These are phyloP conservation scores for Hordeum pubiflorum DNA, from an alignment of 202 grass and related monocot species.

Conservation along the genomic window DNA sequence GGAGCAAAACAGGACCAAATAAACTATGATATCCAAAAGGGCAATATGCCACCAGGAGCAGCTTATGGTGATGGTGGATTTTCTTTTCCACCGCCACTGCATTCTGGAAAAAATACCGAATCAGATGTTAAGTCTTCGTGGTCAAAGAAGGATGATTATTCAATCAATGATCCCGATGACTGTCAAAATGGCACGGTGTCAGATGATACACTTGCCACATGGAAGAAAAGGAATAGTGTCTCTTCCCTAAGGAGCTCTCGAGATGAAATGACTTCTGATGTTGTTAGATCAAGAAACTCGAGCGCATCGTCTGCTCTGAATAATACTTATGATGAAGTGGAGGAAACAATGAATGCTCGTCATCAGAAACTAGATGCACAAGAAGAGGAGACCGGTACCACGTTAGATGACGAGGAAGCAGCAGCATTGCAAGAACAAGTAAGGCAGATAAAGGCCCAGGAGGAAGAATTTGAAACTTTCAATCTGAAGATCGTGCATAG, in stretches of 20 bases:
- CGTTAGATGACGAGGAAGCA: conserved; percentile 90
- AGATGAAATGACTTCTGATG: conserved; percentile 76
- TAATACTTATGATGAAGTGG: conserved; percentile 54
- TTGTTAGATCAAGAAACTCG: conserved; percentile 69
- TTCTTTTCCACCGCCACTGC: conserved; percentile 73
- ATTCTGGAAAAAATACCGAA: conserved; percentile 44
- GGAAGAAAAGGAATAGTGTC: conserved; percentile 80
- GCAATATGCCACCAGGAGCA: conserved; percentile 33
- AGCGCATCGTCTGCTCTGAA: conserved; percentile 62
- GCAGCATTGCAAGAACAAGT: conserved; percentile 95
- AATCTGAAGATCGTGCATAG: conserved; percentile 97
- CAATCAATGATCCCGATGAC: conserved; percentile 44
- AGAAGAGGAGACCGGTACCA: conserved; percentile 71
- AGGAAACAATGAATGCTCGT: conserved; percentile 46
- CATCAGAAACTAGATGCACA: conserved; percentile 57
- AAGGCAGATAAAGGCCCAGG: conserved; percentile 91
- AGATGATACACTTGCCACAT: conserved; percentile 76
- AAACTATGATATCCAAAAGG: conserved; percentile 37
- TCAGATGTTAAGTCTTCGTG: conserved; percentile 52
- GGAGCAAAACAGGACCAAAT: conserved; percentile 44
- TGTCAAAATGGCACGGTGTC: conserved; percentile 57
- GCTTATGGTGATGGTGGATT: conserved; percentile 49
- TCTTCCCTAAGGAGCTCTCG: conserved; percentile 65
- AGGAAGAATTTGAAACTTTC: conserved; percentile 98
- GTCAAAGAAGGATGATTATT: conserved; percentile 65